phyloP scores from a whole-genome alignment of 768 basidiomycete species.

The Termitomyces sp. region DNA sequence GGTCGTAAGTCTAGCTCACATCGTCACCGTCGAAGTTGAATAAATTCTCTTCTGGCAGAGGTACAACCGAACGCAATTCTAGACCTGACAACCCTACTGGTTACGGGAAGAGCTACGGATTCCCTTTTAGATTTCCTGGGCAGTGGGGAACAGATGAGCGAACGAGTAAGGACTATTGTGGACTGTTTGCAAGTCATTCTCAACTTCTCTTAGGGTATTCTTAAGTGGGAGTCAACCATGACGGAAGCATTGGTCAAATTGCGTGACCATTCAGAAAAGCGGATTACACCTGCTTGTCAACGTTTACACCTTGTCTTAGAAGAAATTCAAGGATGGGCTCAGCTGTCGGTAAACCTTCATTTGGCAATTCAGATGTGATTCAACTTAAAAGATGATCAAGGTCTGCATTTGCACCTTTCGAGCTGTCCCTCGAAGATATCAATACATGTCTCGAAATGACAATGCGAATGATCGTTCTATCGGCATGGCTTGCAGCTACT shows the following conservation, averaged over 20 bases:
- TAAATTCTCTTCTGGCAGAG: slow-evolving; percentile 32
- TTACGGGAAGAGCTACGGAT: slow-evolving; percentile 69
- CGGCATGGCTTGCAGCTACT: slow-evolving; percentile 63
- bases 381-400: slow-evolving; percentile 30
- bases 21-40: slow-evolving; percentile 1
- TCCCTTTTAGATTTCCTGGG: slow-evolving; percentile 70
- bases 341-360: slow-evolving; percentile 40
- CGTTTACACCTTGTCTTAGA: slow-evolving; percentile 71
- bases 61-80: slow-evolving; percentile 57
- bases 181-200: slow-evolving; percentile 18
- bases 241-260: slow-evolving; percentile 65
- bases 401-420: slow-evolving; percentile 51
- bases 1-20: slow-evolving; percentile 42
- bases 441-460: slow-evolving; percentile 47
- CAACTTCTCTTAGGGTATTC: slow-evolving; percentile 49
- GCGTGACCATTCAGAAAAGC: slow-evolving; percentile 69
- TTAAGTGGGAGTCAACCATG: slow-evolving; percentile 79
- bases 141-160: slow-evolving; percentile 76
- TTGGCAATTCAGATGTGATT: slow-evolving; percentile 1
- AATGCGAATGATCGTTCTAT: slow-evolving; percentile 54
- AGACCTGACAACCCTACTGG: slow-evolving; percentile 66
- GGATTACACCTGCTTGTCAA: slow-evolving; percentile 69
- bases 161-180: slow-evolving; percentile 49
- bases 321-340: slow-evolving; percentile 76
- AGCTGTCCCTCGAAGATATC: slow-evolving; percentile 46